These are phyloP conservation scores for Lyophyllum shimeji DNA, from an alignment of 768 basidiomycete species.

Conservation along the genomic window DNA sequence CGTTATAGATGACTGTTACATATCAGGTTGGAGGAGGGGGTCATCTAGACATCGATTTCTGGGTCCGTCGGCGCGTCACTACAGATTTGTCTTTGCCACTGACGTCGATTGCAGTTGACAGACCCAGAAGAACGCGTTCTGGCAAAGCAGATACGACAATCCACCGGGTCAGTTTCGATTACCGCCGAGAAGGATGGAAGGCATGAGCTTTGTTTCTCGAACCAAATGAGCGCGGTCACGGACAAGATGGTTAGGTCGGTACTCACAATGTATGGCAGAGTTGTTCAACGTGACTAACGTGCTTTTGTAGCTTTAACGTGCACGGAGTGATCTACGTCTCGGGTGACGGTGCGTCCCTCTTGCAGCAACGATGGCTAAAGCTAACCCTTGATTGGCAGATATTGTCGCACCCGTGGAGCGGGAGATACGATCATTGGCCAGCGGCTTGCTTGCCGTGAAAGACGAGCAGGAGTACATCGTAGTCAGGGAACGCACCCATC, in stretches of 20 bases:
- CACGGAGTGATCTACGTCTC: constrained; percentile 94
- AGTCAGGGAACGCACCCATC: constrained; percentile 86
- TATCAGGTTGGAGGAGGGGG: constrained; percentile 99
- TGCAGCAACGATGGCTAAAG: neutral
- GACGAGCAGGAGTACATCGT: constrained; percentile 99
- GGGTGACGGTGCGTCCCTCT: constrained; percentile 69
- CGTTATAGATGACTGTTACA: constrained; percentile 90
- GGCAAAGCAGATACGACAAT: constrained; percentile 80
- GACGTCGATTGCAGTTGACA: constrained; percentile 53
- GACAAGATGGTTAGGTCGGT: constrained; percentile 92
- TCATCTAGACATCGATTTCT: constrained; percentile 96
- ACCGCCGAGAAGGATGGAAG: constrained; percentile 87
- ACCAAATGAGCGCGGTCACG: constrained; percentile 95
- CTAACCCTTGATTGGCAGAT: constrained; percentile 37
- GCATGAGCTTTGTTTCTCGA: constrained; percentile 97
- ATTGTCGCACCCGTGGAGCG: constrained; percentile 94
- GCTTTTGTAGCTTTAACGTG: constrained; percentile 81
- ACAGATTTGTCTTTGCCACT: constrained; percentile 3
- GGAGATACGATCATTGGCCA: constrained; percentile 85
- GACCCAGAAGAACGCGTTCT: constrained; percentile 72
- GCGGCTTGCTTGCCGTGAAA: constrained; percentile 85
- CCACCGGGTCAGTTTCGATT: constrained; percentile 85
- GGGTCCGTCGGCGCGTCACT: constrained; percentile 48
- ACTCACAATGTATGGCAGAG: neutral
- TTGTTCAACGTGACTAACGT: neutral